Evolutionary conservation across 1,284 basidiomycete species (phyloP), one percentile per base, ranked within the genome.

Genomic region (Apiotrichum gracile): DNA sequence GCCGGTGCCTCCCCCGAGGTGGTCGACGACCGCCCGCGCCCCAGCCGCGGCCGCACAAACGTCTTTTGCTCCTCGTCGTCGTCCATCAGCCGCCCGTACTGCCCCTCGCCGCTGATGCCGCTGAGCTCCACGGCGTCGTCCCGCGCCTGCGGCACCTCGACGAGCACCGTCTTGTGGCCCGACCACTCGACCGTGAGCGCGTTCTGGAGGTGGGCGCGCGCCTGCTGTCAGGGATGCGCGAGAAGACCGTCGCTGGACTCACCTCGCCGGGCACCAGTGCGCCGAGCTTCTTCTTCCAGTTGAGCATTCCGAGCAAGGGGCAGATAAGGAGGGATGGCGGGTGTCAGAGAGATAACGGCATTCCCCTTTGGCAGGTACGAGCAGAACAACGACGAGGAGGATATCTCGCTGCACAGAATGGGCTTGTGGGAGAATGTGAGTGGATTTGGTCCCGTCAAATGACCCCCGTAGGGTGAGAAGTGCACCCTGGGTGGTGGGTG

Each of bases 121-220:
- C 48, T 41, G 61, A 71, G 60, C 52, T 71, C 69, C 16, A 66
- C 54, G 24, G 68, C 66, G 34, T 54, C 56, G 19, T 39, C 8
- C 4, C 22, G 31, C 39, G 56, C 41, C n/a, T 49, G 49, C 3
- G 68, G 63, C 21, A 72, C 57, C 24, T 72, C 66, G 26, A 70
- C 64, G 5, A 72, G 57, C 7, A 72, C 68, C 19, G 69, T 69
- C 62, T 72, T 72, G 59, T 64, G 59, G 29, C 63, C 64, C 21
- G 62, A 62, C 69, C 69, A 72, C 49, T 72, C 69, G 47, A 72
- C 69, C 12, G 69, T 72, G 33, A 72, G 54, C 12, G 62, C 66
- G 51, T 72, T 70, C 46, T 70, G 69, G 9, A 72, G 57, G 14
- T 61, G 61, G 3, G 35, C 27, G 40, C 52, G 52, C 8, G 52